Percentiles rank a stretch among this genome's conserved stretches.
phyloP scores from a whole-genome alignment of 1,139 yeast genomes.

The Candida freyschussii region DNA sequence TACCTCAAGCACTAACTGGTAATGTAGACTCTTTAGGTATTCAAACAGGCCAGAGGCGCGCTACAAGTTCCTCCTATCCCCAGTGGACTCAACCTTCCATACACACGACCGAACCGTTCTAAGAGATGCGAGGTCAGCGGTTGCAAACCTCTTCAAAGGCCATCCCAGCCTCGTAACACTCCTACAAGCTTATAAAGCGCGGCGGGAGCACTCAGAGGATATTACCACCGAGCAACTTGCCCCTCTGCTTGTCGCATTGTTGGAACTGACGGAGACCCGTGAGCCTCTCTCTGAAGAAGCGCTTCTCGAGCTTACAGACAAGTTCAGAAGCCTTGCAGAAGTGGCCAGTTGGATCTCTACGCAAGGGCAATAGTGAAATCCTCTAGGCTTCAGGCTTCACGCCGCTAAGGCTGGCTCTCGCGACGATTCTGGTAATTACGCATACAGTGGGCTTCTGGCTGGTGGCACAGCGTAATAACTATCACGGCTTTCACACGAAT shows the following conservation, averaged over 20 bases:
- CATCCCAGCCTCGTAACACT: constrained; percentile 6
- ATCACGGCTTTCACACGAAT: no score
- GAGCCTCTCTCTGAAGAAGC: constrained; percentile 7
- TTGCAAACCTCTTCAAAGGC: constrained; percentile 6
- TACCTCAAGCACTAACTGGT: background rate
- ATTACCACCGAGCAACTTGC: constrained; percentile 1
- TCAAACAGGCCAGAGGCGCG: background rate
- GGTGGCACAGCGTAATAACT: no score
- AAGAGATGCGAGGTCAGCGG: constrained; percentile 4
- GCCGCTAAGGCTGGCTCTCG: no score
- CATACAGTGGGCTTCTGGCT: no score
- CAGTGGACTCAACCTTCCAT: constrained; percentile 3
- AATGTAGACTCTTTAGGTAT: constrained; percentile 2
- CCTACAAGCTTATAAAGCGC: constrained; percentile 5
- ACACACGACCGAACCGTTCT: constrained; percentile 1
- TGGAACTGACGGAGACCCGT: background rate
- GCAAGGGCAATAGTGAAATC: no score
- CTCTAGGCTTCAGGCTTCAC: no score
- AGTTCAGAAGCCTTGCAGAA: constrained; percentile 4
- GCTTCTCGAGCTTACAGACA: constrained; percentile 2
- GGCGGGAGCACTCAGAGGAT: no score
- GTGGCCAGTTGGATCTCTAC: constrained; percentile 3
- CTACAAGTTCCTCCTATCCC: constrained; percentile 3
- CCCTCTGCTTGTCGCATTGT: constrained; percentile 4
- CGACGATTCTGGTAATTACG: no score